A percentile compares a stretch with the other conserved stretches of the same genome.
Evolutionary conservation across 768 basidiomycete genomes (phyloP).

Genomic region (Clitopilus hobsonii): DNA sequence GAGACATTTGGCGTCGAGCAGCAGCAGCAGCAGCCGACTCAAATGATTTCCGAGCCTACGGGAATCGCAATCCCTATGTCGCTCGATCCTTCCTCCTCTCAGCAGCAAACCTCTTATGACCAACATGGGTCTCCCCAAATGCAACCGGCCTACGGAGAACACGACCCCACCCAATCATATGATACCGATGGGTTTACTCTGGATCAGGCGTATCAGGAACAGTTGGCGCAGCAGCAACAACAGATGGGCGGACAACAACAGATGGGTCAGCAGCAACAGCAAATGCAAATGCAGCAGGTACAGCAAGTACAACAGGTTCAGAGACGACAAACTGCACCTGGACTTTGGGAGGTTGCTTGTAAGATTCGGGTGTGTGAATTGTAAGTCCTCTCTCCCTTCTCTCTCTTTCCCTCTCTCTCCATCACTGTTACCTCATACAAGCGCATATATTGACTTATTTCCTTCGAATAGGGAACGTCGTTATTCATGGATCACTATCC

Average conservation of each 20-base stretch:
- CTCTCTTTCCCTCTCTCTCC: not conserved
- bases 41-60: not conserved
- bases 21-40: no score
- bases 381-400: conserved; percentile 10
- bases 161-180: no score
- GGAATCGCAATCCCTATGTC: no score
- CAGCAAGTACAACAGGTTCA: not conserved
- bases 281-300: not conserved
- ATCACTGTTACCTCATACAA: not conserved
- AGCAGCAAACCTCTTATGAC: no score
- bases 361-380: conserved; percentile 14
- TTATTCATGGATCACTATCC: conserved; percentile 15
- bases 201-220: not conserved
- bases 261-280: not conserved
- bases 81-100: no score
- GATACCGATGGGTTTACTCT: not conserved
- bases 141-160: no score
- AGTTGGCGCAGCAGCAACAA: not conserved
- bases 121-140: no score
- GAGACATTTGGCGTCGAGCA: no score
- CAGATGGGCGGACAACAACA: not conserved
- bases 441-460: not conserved
- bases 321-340: conserved; percentile 4
- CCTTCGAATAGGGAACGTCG: conserved; percentile 11
- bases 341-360: conserved; percentile 17